Base-by-base conservation (phyloP, 2,329 filamentous ascomycete species). In the Orbilia quercus region DNA sequence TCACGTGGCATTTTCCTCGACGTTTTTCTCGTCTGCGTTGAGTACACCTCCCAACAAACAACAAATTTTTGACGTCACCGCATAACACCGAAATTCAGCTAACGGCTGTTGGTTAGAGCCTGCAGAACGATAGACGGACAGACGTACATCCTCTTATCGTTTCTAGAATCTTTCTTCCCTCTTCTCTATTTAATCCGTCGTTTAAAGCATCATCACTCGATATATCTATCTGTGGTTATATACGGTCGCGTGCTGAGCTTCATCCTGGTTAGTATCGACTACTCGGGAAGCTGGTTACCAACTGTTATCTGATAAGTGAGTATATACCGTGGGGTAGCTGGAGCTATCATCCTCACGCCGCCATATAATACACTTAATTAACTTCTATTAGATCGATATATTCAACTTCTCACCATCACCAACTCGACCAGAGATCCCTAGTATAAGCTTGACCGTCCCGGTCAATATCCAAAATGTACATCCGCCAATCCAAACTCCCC, bases 401-500 rank as follows among this genome's bases (percentile, higher is more conserved):
- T n/a, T n/a, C n/a, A n/a, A n/a, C n/a, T 6, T 12, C 12, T 34
- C 31, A 34, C 31, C 31, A 34, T 34, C 31, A 34, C 31, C 31
- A 12, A 6, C n/a, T n/a, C n/a, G n/a, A n/a, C n/a, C n/a, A n/a
- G n/a, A n/a, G n/a, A n/a, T n/a, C n/a, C n/a, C n/a, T n/a, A n/a
- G n/a, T n/a, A n/a, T n/a, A n/a, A n/a, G n/a, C n/a, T n/a, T n/a
- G n/a, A n/a, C n/a, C n/a, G n/a, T n/a, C n/a, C n/a, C n/a, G n/a
- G n/a, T n/a, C n/a, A n/a, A 48, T 44, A 34, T 25, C 20, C 16
- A 58, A 63, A 58, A 93, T 95, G 75, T 98, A 98, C 85, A 92
- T 99, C 74, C 91, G 95, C 76, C 91, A 96, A 82, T 89, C 93
- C 79, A 89, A 91, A 82, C 89, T 99, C 75, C 88, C 90, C 40